Percentiles rank a stretch among this genome's conserved stretches.
Conservation (phyloP, 257 asterid species). For the Lithospermum erythrorhizon region DNA sequence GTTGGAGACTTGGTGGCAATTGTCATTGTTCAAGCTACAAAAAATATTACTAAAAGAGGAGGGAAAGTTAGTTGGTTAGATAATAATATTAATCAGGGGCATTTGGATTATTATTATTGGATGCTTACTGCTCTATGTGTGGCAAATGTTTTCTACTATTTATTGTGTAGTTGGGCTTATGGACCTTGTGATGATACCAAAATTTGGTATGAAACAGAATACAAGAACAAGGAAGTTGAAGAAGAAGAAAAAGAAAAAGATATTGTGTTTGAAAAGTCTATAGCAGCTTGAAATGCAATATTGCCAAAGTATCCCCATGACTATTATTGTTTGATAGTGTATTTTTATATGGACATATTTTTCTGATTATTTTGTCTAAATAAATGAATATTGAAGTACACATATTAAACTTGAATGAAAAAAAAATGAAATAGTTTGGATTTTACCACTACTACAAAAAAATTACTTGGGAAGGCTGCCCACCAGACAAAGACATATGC, state of each 20-base stretch:
- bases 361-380: too few relatives aligned
- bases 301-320: too few relatives aligned
- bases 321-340: too few relatives aligned
- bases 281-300: too few relatives aligned
- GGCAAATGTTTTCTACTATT: slow-evolving; percentile 34
- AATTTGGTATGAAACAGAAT: slow-evolving; percentile 26
- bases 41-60: slow-evolving; percentile 21
- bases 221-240: background rate
- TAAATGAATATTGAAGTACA: too few relatives aligned
- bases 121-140: slow-evolving; percentile 28
- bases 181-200: slow-evolving; percentile 20
- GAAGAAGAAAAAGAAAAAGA: background rate
- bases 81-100: slow-evolving; percentile 46
- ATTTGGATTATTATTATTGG: slow-evolving; percentile 69
- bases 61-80: slow-evolving; percentile 56
- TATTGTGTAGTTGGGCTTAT: slow-evolving; percentile 20
- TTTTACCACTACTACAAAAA: too few relatives aligned
- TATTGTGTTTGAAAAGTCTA: too few relatives aligned
- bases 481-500: too few relatives aligned
- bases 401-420: too few relatives aligned
- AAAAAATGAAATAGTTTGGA: too few relatives aligned
- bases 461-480: too few relatives aligned
- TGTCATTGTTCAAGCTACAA: slow-evolving; percentile 27
- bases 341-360: too few relatives aligned
- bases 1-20: slow-evolving; percentile 43